phyloP scores from a whole-genome alignment of 805 yeast genomes.

The Yarrowia sp. region DNA sequence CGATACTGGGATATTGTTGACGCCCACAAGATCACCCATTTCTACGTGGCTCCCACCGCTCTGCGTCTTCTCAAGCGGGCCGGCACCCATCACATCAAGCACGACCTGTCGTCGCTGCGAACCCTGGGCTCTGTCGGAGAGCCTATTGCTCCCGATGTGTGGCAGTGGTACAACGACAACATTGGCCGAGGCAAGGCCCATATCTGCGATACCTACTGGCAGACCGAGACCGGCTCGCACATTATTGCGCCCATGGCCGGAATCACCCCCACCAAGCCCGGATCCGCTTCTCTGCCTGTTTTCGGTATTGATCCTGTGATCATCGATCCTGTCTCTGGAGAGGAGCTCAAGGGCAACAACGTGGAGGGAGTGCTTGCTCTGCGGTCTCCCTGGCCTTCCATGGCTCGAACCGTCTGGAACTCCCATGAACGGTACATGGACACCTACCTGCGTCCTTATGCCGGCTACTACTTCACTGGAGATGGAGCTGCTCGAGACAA shows the following conservation, averaged over 20 bases:
- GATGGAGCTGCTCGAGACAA: slow-evolving; percentile 98
- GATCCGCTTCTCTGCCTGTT: slow-evolving; percentile 94
- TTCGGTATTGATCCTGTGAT: slow-evolving; percentile 90
- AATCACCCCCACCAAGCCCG: slow-evolving; percentile 92
- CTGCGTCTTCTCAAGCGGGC: slow-evolving; percentile 85
- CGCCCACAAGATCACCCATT: slow-evolving; percentile 86
- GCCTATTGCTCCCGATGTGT: slow-evolving; percentile 95
- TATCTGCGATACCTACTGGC: slow-evolving; percentile 97
- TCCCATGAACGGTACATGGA: slow-evolving; percentile 84
- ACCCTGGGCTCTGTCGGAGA: slow-evolving; percentile 97
- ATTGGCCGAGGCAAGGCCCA: slow-evolving; percentile 81
- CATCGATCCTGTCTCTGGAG: slow-evolving; percentile 90
- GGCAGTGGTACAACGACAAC: slow-evolving; percentile 97
- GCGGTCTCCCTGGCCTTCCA: slow-evolving; percentile 94
- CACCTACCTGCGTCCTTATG: slow-evolving; percentile 89
- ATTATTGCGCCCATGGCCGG: slow-evolving; percentile 94
- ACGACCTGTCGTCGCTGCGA: slow-evolving; percentile 81
- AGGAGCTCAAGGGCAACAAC: slow-evolving; percentile 78
- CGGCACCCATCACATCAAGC: slow-evolving; percentile 81
- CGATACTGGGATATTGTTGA: slow-evolving; percentile 97
- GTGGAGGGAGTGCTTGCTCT: slow-evolving; percentile 96
- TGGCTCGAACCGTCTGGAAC: slow-evolving; percentile 92
- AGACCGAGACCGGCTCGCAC: slow-evolving; percentile 96
- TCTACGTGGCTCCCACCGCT: slow-evolving; percentile 98
- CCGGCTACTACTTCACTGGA: slow-evolving; percentile 93